Conservation (phyloP, 2,329 filamentous ascomycete species). For the Fusarium sp. region DNA sequence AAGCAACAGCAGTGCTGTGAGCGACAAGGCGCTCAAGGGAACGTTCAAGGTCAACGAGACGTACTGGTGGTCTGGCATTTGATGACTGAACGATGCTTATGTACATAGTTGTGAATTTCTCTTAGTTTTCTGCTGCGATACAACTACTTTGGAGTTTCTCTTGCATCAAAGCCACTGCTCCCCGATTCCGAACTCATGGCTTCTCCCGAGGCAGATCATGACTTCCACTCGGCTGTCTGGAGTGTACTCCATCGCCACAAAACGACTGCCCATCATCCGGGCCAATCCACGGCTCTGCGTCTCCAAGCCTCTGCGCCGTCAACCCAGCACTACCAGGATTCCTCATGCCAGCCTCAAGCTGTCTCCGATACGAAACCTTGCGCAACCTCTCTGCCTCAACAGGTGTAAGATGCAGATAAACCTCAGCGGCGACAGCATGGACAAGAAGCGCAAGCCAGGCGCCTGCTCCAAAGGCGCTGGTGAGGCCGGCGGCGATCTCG, state of each 20-base stretch:
- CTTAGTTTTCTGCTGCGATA: background rate
- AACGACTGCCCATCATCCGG: background rate
- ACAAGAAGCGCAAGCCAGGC: slow-evolving; percentile 62
- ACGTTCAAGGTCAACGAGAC: slow-evolving; percentile 68
- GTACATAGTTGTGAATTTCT: background rate
- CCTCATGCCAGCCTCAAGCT: slow-evolving; percentile 62
- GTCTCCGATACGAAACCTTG: slow-evolving; percentile 63
- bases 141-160: background rate
- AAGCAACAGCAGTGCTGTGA: slow-evolving; percentile 63
- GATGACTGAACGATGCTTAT: background rate
- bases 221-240: background rate
- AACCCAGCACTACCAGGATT: slow-evolving; percentile 59
- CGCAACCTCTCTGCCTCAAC: slow-evolving; percentile 62
- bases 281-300: slow-evolving; percentile 31
- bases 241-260: background rate
- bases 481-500: slow-evolving; percentile 54
- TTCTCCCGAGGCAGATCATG: background rate
- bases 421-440: slow-evolving; percentile 59
- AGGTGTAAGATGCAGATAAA: slow-evolving; percentile 62
- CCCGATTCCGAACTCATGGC: background rate
- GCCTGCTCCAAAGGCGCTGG: slow-evolving; percentile 60
- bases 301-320: slow-evolving; percentile 45
- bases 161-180: background rate
- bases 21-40: slow-evolving; percentile 58
- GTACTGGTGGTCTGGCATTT: slow-evolving; percentile 72